Evolutionary conservation across 148 eudicot genomes (phyloP).

Genomic region (Nyssa sinensis): DNA sequence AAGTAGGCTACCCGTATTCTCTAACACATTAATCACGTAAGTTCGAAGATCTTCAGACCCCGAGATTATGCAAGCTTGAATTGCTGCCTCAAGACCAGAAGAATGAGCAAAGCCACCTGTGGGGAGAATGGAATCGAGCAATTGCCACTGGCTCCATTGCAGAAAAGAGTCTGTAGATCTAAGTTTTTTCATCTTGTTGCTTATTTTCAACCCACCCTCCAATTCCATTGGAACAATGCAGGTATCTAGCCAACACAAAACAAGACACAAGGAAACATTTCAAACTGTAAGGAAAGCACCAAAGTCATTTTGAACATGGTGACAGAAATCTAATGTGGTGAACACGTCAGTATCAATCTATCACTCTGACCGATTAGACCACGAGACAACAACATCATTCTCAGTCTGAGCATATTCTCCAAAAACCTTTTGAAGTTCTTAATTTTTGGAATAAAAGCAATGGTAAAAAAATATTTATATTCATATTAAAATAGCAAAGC

Average conservation of each 20-base stretch:
- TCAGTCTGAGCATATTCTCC: too few species aligned
- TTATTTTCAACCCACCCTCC: conserved; percentile 15
- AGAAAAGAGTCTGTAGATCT: conserved; percentile 16
- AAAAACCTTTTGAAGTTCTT: too few species aligned
- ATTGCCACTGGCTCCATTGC: conserved; percentile 93
- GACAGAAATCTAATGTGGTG: too few species aligned
- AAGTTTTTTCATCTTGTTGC: conserved; percentile 4
- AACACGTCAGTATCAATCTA: too few species aligned
- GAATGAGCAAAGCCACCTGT: conserved; percentile 99
- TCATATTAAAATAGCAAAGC: too few species aligned
- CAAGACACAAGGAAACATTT: conserved; percentile 1
- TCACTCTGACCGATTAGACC: too few species aligned
- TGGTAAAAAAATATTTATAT: too few species aligned
- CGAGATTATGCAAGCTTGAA: conserved; percentile 58
- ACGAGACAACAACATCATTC: too few species aligned
- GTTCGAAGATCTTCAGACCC: conserved; percentile 52
- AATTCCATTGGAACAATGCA: conserved; percentile 6
- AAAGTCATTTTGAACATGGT: not conserved
- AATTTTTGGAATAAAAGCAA: too few species aligned
- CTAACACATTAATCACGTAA: conserved; percentile 55
- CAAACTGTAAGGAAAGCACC: not conserved
- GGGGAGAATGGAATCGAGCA: conserved; percentile 84
- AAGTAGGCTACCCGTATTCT: conserved; percentile 74
- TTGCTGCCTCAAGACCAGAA: conserved; percentile 83
- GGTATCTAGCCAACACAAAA: not conserved